Conservation (phyloP, 345 rosid species). For the Eucalyptus polyanthemos region DNA sequence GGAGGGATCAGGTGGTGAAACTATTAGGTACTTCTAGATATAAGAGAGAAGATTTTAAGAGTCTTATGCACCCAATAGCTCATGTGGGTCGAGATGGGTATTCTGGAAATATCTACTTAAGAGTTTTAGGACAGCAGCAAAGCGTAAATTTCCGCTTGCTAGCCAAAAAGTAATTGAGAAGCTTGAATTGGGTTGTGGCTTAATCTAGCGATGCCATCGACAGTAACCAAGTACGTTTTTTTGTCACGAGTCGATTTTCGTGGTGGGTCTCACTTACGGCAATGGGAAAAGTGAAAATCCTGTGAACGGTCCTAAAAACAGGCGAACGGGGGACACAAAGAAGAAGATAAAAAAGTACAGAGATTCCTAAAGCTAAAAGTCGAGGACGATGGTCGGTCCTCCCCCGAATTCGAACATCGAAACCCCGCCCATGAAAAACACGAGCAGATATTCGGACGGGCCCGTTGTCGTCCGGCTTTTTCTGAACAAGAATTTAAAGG, state of each 20-base stretch:
- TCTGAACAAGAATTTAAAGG: neutral
- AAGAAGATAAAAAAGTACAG: neutral
- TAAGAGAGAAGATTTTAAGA: neutral
- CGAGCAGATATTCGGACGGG: no score
- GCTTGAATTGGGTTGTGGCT: neutral
- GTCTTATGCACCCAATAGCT: neutral
- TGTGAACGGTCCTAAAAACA: neutral
- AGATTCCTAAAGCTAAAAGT: neutral
- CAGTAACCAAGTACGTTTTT: no score
- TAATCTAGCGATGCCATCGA: neutral
- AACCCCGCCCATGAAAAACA: neutral
- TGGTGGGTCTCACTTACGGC: neutral
- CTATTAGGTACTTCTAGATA: neutral
- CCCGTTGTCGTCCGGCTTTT: neutral
- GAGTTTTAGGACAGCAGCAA: neutral
- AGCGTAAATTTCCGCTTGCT: neutral
- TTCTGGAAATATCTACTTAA: neutral
- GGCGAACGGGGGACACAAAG: neutral
- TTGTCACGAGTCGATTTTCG: neutral
- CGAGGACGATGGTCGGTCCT: neutral
- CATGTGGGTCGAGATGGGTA: neutral
- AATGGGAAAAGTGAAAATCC: neutral
- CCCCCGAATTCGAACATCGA: neutral
- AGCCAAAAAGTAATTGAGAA: neutral
- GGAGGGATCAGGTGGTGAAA: neutral